These are phyloP conservation scores for Isatis tinctoria DNA, from an alignment of 345 rosid species.

Conservation along the genomic window DNA sequence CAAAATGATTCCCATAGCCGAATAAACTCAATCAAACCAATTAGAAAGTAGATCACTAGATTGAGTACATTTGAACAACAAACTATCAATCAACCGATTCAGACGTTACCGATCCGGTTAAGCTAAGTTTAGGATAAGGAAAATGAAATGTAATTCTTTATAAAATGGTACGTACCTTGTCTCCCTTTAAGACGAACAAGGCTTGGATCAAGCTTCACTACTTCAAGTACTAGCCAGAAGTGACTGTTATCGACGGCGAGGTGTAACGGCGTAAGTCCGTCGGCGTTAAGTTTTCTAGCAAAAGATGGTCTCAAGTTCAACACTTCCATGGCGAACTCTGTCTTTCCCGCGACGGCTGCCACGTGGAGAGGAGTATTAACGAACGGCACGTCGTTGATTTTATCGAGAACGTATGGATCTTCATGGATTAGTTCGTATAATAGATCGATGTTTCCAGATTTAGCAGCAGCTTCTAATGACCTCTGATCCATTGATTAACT, in stretches of 20 bases:
- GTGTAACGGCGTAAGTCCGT: constrained; percentile 34
- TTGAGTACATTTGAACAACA: too few relatives aligned
- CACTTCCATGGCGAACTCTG: constrained; percentile 31
- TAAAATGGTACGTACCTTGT: constrained; percentile 7
- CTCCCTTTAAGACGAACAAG: constrained; percentile 28
- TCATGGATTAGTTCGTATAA: constrained; percentile 23
- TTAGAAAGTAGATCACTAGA: too few relatives aligned
- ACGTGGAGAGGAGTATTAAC: constrained; percentile 35
- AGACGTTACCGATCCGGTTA: too few relatives aligned
- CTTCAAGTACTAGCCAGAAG: not conserved
- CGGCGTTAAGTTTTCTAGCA: constrained; percentile 25
- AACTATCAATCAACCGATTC: too few relatives aligned
- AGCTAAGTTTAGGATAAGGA: too few relatives aligned
- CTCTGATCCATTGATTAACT: constrained; percentile 6
- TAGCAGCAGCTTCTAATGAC: constrained; percentile 5
- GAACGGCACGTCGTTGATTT: constrained; percentile 25
- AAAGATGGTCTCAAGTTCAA: constrained; percentile 38
- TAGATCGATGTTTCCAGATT: constrained; percentile 19
- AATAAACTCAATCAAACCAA: too few relatives aligned
- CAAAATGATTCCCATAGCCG: too few relatives aligned
- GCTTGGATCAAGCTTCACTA: constrained; percentile 16
- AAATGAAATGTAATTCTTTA: too few relatives aligned
- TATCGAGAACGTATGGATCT: constrained; percentile 14
- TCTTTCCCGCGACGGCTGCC: constrained; percentile 29
- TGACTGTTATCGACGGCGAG: constrained; percentile 23